Evolutionary conservation across 2,329 filamentous ascomycete species (phyloP).

Genomic region (Epichloe amarillans): DNA sequence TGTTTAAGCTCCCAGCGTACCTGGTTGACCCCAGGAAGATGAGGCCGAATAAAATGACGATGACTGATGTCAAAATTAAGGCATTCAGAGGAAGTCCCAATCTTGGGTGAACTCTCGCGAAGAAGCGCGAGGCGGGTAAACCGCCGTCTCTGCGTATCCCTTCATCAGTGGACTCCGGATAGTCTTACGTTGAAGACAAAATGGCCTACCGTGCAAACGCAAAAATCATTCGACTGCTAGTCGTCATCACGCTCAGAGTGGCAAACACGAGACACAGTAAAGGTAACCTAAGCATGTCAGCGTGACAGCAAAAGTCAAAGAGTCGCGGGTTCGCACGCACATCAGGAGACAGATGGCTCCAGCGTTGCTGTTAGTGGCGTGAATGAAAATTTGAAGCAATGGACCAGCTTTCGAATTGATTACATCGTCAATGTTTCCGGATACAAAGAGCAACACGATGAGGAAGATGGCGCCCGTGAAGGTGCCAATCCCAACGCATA

Average conservation of each 20-base stretch:
- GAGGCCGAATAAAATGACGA: conserved; percentile 54
- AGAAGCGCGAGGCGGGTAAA: conserved; percentile 46
- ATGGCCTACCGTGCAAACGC: conserved; percentile 39
- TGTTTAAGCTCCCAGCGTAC: background rate
- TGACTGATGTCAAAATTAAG: conserved; percentile 42
- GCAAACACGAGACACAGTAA: conserved; percentile 52
- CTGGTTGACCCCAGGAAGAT: conserved; percentile 55
- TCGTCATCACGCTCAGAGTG: conserved; percentile 51
- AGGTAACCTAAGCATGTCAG: conserved; percentile 26
- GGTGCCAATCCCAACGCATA: conserved; percentile 48
- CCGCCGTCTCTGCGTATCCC: conserved; percentile 38
- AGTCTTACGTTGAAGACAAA: conserved; percentile 12
- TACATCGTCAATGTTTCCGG: conserved; percentile 41
- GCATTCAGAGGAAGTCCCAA: conserved; percentile 55
- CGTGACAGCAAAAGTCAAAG: background rate
- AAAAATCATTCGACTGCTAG: conserved; percentile 51
- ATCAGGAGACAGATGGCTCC: conserved; percentile 53
- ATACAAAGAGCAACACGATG: conserved; percentile 49
- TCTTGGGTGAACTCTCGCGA: conserved; percentile 45
- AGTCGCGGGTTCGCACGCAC: conserved; percentile 17
- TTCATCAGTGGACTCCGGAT: too few relatives aligned
- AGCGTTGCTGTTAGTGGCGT: conserved; percentile 47
- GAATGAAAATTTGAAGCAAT: conserved; percentile 46
- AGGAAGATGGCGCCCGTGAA: conserved; percentile 50
- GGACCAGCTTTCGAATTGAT: conserved; percentile 43